A percentile compares a stretch with the other conserved stretches of the same genome.
Conservation (phyloP, 2,329 filamentous ascomycete genomes). For the Hymenoscyphus linearis region DNA sequence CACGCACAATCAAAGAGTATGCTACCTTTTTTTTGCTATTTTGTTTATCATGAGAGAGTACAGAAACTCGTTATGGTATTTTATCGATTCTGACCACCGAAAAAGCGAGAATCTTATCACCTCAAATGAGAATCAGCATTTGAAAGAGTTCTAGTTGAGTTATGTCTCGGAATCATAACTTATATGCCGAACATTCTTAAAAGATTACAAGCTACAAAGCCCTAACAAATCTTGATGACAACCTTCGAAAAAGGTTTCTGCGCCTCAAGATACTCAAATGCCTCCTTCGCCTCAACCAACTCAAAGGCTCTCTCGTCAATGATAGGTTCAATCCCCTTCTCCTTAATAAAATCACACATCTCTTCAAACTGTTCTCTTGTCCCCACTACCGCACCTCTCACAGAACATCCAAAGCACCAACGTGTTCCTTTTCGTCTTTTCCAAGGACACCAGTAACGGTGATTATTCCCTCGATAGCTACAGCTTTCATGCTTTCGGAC, state of each 20-base stretch:
- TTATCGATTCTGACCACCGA: not conserved
- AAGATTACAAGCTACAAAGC: too few relatives aligned
- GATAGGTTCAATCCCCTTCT: conserved; percentile 40
- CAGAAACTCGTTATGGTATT: not conserved
- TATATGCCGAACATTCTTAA: too few relatives aligned
- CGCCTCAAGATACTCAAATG: conserved; percentile 46
- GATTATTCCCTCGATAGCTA: conserved; percentile 39
- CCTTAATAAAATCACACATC: conserved; percentile 42
- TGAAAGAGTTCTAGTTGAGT: not conserved
- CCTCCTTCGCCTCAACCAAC: conserved; percentile 42
- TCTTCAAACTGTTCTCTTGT: not conserved
- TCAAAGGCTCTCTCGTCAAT: conserved; percentile 42
- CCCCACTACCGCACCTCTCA: conserved; percentile 33
- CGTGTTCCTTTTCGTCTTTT: conserved; percentile 22
- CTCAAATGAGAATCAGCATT: not conserved
- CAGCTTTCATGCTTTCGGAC: conserved; percentile 36
- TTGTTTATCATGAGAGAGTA: not conserved
- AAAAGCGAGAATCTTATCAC: not conserved
- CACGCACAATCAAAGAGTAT: not conserved
- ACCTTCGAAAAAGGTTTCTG: conserved; percentile 48
- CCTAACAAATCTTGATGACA: conserved; percentile 32
- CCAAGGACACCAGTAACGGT: conserved; percentile 36
- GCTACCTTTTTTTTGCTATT: not conserved
- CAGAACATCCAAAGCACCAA: conserved; percentile 35
- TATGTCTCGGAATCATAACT: not conserved